A percentile compares a stretch with the other conserved stretches of the same genome.
phyloP scores from a whole-genome alignment of 2,329 filamentous ascomycete species.

The Dactylellina sp. region DNA sequence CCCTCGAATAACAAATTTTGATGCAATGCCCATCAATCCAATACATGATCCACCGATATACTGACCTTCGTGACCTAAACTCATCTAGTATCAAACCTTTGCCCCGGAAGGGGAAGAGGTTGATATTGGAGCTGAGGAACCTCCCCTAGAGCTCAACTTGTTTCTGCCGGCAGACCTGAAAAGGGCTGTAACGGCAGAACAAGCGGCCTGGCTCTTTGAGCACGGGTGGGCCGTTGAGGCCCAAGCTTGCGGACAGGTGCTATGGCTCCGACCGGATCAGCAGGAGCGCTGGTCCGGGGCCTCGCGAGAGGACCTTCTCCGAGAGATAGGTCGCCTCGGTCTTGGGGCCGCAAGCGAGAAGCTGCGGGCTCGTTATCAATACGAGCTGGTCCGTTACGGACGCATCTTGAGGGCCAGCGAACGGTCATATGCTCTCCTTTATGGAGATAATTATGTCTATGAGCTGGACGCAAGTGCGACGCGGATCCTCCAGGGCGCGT shows the following conservation, averaged over 20 bases:
- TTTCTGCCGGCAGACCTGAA: conserved; percentile 8
- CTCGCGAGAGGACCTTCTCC: neutral
- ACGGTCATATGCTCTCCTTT: neutral
- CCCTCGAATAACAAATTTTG: no score
- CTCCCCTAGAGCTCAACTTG: neutral
- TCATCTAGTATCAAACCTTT: neutral
- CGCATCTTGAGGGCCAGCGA: conserved; percentile 10
- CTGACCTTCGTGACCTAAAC: no score
- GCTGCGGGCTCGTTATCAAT: conserved; percentile 4
- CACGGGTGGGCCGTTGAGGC: conserved; percentile 17
- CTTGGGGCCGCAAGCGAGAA: conserved; percentile 3
- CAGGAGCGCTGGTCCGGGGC: conserved; percentile 8
- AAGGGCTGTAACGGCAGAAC: neutral
- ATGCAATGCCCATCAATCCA: no score
- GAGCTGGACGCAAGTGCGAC: neutral
- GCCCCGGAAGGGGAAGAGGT: neutral
- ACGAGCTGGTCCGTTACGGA: conserved; percentile 22
- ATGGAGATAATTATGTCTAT: conserved; percentile 4
- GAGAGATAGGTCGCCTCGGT: conserved; percentile 11
- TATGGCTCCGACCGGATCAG: conserved; percentile 20
- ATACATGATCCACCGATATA: no score
- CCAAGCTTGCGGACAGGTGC: conserved; percentile 2
- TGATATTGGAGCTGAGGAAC: neutral
- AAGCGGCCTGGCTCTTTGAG: conserved; percentile 23
- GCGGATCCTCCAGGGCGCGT: conserved; percentile 2